Base-by-base conservation (phyloP, 2,329 filamentous ascomycete species). In the Botrytis cinerea region DNA sequence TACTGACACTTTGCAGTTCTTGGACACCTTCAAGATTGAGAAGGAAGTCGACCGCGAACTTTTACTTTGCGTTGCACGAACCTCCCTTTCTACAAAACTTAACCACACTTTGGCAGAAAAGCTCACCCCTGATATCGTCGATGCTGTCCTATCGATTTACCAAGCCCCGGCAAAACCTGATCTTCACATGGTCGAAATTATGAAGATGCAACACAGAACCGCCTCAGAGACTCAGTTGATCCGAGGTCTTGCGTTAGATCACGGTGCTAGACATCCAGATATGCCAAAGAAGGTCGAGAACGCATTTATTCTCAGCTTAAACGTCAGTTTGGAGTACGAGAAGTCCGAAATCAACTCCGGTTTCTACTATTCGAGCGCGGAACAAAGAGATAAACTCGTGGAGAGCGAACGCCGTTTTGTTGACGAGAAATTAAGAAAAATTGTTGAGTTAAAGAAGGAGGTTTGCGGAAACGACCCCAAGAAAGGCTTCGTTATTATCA, bases 131-230 rank as follows among this genome's bases (percentile, higher is more conserved):
- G 93, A 94, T 80, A 97, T 99, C 80, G 96, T 98, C 80, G 96
- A 99, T 82, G 93, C 96, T 74, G 96, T 99, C 66, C 90, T 99
- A 73, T 90, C 96, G 77, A 99, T 99, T 82, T 95, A 98, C 86
- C 89, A 94, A 82, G 86, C 93, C 28, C 93, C 93, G 40, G 90
- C 90, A 76, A 98, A 98, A 86, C 97, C 97, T 73, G 96, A 99
- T 84, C 84, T 99, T 81, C 95, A 98, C 86, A 99, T 99, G 96
- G 89, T 99, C 78, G 96, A 99, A 85, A 98, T 99, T 80, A 99
- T 99, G 96, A 98, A 97, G 83, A 98, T 99, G 95, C 96, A 99
- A 86, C 96, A 99, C 86, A 93, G 95, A 79, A 94, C 93, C 70
- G 95, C 95, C 74, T 93, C 96, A 46, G 96, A 99, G 83, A 99